Percentiles rank a stretch among this genome's conserved stretches.
These are phyloP conservation scores for Dissophora globulifera DNA, from an alignment of 192 early-diverging fungal genomes.

Conservation along the genomic window DNA sequence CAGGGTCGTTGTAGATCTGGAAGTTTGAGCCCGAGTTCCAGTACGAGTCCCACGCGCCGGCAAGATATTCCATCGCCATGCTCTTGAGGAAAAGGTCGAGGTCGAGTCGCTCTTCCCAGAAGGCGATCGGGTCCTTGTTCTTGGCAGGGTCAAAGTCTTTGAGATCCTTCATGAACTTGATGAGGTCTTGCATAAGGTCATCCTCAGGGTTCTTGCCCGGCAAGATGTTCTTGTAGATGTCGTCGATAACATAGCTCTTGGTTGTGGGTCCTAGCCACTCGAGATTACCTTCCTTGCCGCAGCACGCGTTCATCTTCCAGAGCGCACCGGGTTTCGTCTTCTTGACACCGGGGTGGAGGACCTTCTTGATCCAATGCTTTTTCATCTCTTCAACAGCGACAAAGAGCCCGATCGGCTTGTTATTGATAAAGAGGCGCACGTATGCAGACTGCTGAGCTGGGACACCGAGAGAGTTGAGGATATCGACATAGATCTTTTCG, in stretches of 20 bases:
- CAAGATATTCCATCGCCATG: conserved; percentile 54
- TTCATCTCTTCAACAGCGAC: conserved; percentile 54
- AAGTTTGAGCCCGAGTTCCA: conserved; percentile 57
- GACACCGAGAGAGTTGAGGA: conserved; percentile 54
- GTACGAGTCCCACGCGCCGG: conserved; percentile 53
- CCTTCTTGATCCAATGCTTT: conserved; percentile 32
- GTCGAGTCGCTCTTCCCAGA: conserved; percentile 41
- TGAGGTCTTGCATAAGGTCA: conserved; percentile 32
- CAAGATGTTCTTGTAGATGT: conserved; percentile 46
- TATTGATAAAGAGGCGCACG: conserved; percentile 51
- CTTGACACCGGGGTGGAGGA: conserved; percentile 37
- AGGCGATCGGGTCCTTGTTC: conserved; percentile 13
- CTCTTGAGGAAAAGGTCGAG: conserved; percentile 36
- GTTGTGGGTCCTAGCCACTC: conserved; percentile 41
- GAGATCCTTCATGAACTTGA: conserved; percentile 50
- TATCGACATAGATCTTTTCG: conserved; percentile 57
- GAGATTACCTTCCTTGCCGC: conserved; percentile 39
- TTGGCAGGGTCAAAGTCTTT: conserved; percentile 29
- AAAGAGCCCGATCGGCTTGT: conserved; percentile 48
- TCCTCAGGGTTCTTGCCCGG: conserved; percentile 27
- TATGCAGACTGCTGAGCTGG: conserved; percentile 42
- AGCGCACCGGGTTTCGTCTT: conserved; percentile 38
- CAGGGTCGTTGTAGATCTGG: conserved; percentile 53
- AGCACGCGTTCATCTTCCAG: conserved; percentile 43
- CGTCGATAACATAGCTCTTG: conserved; percentile 25